Base-by-base conservation (phyloP, 352 stramenopile genomes). In the Globisporangium irregulare region DNA sequence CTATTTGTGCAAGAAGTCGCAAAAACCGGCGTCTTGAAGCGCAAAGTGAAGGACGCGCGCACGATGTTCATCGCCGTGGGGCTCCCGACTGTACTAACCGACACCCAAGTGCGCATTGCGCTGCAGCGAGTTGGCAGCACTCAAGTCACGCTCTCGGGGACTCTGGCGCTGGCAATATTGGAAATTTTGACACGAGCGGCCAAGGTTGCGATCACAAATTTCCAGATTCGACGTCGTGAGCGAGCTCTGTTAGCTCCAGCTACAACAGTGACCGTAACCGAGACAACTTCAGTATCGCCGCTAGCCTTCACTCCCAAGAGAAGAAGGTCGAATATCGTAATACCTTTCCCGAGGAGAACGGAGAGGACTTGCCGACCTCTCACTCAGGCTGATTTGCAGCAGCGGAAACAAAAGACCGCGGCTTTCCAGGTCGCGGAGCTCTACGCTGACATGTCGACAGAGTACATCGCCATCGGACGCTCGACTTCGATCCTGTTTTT, bases 401-500 rank as follows among this genome's bases (percentile, higher is more conserved):
- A 65, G 59, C 69, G 65, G 65, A 46, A 46, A 22, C 29, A n/a
- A 6, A 38, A 25, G 60, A 4, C 62, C 34, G 22, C 61, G 3
- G 55, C 72, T 48, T 66, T 68, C 9, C 70, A 78, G 36, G 38
- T 54, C 4, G 62, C 62, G 3, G 62, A 68, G 54, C 54, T 62
- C 36, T 62, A 68, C 36, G 77, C 72, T 25, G 79, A 87, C 56
- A 87, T 87, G 79, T 69, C 69, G 20, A 74, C 74, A 25, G 76
- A 84, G 64, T 86, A 86, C 59, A 81, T 86, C 3, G 76, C 78
- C 4, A 78, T 84, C 57, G 67, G 68, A 4, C 76, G 76, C 29
- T 82, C 71, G n/a, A 62, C 66, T 9, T 68, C 70, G 0, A 78
- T 83, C 7, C 27, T 82, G 36, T 73, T 69, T 25, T 73, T 82